Base-by-base conservation (phyloP, 1,139 yeast genomes). In the Protomyces arabidopsidicola region DNA sequence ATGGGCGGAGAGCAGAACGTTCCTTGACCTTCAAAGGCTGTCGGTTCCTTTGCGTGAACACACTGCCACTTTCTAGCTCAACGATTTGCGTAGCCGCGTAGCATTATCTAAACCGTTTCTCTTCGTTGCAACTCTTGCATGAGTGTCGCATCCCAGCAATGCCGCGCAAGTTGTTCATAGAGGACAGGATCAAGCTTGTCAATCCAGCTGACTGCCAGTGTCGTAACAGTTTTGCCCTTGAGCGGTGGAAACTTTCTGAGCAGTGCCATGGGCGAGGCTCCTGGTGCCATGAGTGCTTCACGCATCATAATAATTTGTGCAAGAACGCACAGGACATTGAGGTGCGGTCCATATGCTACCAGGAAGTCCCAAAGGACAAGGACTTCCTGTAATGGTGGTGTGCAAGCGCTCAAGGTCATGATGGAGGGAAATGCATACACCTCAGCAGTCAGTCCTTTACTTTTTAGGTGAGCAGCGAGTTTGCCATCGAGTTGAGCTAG, bases 381-480 rank as follows among this genome's bases (percentile, higher is more conserved):
- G 0, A 88, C 90, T 67, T 90, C 88, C 34, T 79, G 77, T 60
- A 91, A 76, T 0, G 97, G 95, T 9, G 96, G 96, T 2, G 96
- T 90, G 71, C 96, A 89, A 3, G 97, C 95, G 65, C 95, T 85
- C 58, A 91, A 77, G 0, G 98, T 90, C 67, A 91, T 77, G 0
- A 90, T 89, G 0, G 95, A 85, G 0, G 97, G 95, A 70, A 90
- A 86, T 0, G 96, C 97, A 73, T 90, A 90, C 42, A 90, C 84
- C 71, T 90, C 90, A 0, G 97, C 91, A 56, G 87, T 84, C 65
- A 82, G 72, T 71, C 86, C 82, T 70, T 86, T 87, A 60, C 86
- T 80, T 66, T 81, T 83, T 56, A 88, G 78, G 69, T 78, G 82
- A 50, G 80, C 80, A 72, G 82, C 85, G 45, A 91, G 78, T 18